Evolutionary conservation across 768 basidiomycete genomes (phyloP), one percentile per base, ranked within the genome.

Genomic region (Gloeopeniophorella convolvens): DNA sequence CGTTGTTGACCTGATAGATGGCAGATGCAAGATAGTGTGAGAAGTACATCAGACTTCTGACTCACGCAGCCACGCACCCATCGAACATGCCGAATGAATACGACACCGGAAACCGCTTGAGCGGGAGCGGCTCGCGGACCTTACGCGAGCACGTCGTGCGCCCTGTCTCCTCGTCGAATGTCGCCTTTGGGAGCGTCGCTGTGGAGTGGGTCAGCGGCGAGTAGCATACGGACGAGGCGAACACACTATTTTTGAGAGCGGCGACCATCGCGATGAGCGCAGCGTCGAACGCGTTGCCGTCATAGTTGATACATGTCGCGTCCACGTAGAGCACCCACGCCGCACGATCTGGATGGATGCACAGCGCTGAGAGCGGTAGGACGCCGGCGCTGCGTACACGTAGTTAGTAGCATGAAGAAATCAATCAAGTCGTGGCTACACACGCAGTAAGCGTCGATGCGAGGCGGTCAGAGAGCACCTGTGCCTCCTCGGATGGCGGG

Each of bases 311-410:
- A 63, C 95, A 97, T 1, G 85, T 89, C 24, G 89, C 81, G 58
- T 99, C 96, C 58, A 97, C 76, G 62, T 97, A 98, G n/a, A 98
- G 74, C 24, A 86, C 85, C 92, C 93, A 99, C 0, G 73, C 92
- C 0, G 90, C 77, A 63, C 85, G 89, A 3, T 81, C 82, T 0
- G 79, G 77, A 13, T 86, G 75, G 50, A 99, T 96, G 63, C 84
- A 85, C 3, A 98, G 77, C 4, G 82, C 78, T 2, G 74, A 65
- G 2, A 83, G 74, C 0, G 86, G 72, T 7, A 98, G 56, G 12
- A 85, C 62, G 18, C 74, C 74, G 12, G 89, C 81, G 16, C 92
- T 92, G 60, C 11, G 18, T n/a, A 32, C 30, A 32, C n/a, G 30
- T 37, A 47, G 24, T 24, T 35, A 42, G 51, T 24, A 44, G 45